These are phyloP conservation scores for Hygrophoropsis aurantiaca DNA, from an alignment of 768 basidiomycete species.

Conservation along the genomic window DNA sequence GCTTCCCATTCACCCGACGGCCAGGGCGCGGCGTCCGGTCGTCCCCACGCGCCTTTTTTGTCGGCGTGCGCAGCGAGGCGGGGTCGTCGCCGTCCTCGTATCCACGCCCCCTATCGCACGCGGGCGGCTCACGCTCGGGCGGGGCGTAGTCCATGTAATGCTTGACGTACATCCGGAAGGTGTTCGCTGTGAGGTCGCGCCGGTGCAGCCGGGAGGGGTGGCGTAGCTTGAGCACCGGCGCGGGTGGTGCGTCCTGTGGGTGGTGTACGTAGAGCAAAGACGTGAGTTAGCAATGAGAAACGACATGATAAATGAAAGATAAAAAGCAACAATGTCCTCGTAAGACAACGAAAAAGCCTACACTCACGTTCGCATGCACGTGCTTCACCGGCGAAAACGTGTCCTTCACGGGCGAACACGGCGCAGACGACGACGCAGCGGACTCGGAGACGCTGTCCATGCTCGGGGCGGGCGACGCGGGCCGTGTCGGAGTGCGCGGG, in stretches of 20 bases:
- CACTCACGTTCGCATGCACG: too few species aligned
- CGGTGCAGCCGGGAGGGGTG: constrained; percentile 72
- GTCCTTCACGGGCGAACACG: constrained; percentile 27
- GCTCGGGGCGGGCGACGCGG: constrained; percentile 16
- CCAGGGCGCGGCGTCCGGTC: constrained; percentile 3
- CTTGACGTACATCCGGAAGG: constrained; percentile 74
- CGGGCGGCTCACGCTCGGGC: constrained; percentile 7
- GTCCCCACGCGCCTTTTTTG: constrained; percentile 23
- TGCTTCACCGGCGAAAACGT: too few species aligned
- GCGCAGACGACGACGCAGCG: constrained; percentile 27
- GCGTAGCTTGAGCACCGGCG: constrained; percentile 53
- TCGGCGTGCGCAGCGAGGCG: constrained; percentile 25
- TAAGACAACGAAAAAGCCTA: too few species aligned
- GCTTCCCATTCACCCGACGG: background rate
- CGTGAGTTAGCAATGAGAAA: too few species aligned
- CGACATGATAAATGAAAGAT: too few species aligned
- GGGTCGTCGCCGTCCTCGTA: constrained; percentile 4
- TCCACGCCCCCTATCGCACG: constrained; percentile 4
- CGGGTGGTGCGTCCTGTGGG: too few species aligned
- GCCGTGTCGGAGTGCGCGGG: background rate
- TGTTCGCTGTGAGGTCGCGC: constrained; percentile 66
- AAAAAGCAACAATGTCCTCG: too few species aligned
- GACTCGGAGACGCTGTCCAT: constrained; percentile 24
- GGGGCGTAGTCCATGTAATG: constrained; percentile 71
- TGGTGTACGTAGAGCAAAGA: too few species aligned